These are phyloP conservation scores for Paraglomus occultum DNA, from an alignment of 192 early-diverging fungal genomes.

Conservation along the genomic window DNA sequence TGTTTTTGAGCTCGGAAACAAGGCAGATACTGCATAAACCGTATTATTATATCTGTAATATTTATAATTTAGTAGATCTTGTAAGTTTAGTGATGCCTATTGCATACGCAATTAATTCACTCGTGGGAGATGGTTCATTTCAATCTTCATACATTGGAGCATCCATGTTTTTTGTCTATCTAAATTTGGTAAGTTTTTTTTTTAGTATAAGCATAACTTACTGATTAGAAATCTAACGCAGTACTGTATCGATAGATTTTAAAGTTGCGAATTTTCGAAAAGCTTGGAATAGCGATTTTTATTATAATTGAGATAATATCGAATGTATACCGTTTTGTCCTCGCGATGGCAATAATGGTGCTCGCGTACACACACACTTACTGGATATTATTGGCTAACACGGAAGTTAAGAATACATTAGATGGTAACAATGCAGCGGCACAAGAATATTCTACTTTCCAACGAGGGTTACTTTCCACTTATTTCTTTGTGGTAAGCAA, in stretches of 20 bases:
- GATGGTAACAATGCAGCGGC: too few species aligned
- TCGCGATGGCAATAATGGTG: neutral
- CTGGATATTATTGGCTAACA: too few species aligned
- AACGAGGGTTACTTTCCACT: neutral
- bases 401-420: too few species aligned
- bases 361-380: slow-evolving; percentile 1
- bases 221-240: too few species aligned
- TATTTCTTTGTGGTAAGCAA: slow-evolving; percentile 10
- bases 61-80: slow-evolving; percentile 10
- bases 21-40: neutral
- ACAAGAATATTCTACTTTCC: too few species aligned
- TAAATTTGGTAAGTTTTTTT: slow-evolving; percentile 8
- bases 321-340: neutral
- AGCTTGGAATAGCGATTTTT: slow-evolving; percentile 1
- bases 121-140: neutral
- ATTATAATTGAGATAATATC: slow-evolving; percentile 1
- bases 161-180: neutral
- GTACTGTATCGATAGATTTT: neutral
- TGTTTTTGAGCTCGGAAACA: neutral
- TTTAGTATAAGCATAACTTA: neutral
- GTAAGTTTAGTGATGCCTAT: slow-evolving; percentile 4
- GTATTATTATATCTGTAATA: neutral
- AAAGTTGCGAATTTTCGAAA: neutral
- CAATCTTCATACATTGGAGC: neutral
- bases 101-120: neutral